A percentile compares a stretch with the other conserved stretches of the same genome.
Conservation (phyloP, 805 yeast genomes). For the Wickerhamomyces bisporus region DNA sequence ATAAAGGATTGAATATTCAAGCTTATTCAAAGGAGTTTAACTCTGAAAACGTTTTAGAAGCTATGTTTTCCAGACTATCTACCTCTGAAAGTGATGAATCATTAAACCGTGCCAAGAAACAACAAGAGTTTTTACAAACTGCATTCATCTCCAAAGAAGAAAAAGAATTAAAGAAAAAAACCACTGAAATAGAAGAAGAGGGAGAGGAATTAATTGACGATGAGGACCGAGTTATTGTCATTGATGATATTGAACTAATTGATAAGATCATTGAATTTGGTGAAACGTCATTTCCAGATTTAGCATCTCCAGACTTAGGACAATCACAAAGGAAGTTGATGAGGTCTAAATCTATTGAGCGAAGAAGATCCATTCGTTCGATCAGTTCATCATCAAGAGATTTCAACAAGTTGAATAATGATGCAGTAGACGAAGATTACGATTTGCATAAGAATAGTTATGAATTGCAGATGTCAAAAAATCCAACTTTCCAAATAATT, state of each 20-base stretch:
- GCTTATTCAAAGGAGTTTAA: conserved; percentile 4
- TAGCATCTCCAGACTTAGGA: conserved; percentile 26
- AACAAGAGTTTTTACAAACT: neutral
- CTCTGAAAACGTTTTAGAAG: conserved; percentile 9
- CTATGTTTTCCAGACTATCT: conserved; percentile 12
- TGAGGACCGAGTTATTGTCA: conserved; percentile 11
- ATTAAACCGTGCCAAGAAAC: too few relatives aligned
- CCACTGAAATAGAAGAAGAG: conserved; percentile 2
- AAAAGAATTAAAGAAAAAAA: neutral
- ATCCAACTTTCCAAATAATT: too few relatives aligned
- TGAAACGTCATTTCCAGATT: conserved; percentile 34
- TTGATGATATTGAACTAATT: conserved; percentile 32
- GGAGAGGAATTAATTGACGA: too few relatives aligned
- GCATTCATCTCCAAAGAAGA: neutral
- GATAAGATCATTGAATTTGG: conserved; percentile 35
- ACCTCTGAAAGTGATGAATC: neutral
- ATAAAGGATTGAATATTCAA: conserved; percentile 11
- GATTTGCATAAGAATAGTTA: too few relatives aligned
- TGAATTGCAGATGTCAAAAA: too few relatives aligned
- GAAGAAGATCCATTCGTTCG: conserved; percentile 29
- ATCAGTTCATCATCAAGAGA: conserved; percentile 22
- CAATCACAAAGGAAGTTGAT: conserved; percentile 24
- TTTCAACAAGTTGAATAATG: conserved; percentile 7
- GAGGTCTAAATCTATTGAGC: conserved; percentile 31
- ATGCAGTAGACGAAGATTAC: too few relatives aligned